Base-by-base conservation (phyloP, 2,329 filamentous ascomycete genomes). In the Zarea fungicola region DNA sequence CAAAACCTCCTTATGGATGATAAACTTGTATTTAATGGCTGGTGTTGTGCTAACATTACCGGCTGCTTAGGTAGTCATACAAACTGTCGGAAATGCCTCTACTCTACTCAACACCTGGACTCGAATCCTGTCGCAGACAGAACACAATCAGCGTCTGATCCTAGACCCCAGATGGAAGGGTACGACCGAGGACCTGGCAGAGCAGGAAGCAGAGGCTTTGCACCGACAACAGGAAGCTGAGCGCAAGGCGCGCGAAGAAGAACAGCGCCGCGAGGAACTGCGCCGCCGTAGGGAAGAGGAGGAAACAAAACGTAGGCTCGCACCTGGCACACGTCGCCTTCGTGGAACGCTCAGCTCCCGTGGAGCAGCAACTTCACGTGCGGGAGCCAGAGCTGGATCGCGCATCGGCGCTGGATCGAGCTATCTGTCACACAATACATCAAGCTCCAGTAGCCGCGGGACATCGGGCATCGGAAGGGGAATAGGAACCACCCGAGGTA, bases 101-200 rank as follows among this genome's bases (percentile, higher is more conserved):
- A 87, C 87, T 1, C 79, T 99, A 13, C 82, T 99, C 26, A 90
- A 95, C 60, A 95, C 91, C 14, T 99, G 92, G 92, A 95, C 90
- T 8, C 84, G 90, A 45, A 96, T 99, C 56, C 80, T 99, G 11
- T 93, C 89, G 6, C 93, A 99, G 67, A 96, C 93, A 5, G 93
- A 99, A 68, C 93, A 99, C 69, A 97, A 95, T 63, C 91, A 97
- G 66, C 84, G 93, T 21, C 74, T 99, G 43, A 85, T 99, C 37
- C 76, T 97, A 39, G 87, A 96, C 61, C 87, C 89, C 2, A 76
- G 82, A 51, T 99, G 92, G 90, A 85, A 92, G 62, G 93, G 93
- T 49, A 87, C 91, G 23, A 87, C 82, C 5, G 83, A 91, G 61
- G 93, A 99, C 68, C 69, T 96, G 32, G 76, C 81, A n/a, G 89